Conservation (phyloP, 148 eudicot genomes). For the Amaranthus hypochondriacus region DNA sequence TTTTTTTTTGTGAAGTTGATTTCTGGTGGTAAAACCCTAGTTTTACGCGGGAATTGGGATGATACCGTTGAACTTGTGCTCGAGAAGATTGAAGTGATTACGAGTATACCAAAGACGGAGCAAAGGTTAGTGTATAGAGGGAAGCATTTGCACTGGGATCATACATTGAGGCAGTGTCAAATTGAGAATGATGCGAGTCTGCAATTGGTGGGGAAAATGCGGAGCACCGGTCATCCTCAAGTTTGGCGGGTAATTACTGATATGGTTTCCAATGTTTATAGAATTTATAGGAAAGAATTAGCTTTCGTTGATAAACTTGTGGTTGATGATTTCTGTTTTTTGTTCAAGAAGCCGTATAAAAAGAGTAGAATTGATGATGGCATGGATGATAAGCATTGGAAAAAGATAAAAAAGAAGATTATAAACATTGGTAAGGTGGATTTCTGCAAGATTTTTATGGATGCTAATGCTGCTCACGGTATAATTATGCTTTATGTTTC, state of each 20-base stretch:
- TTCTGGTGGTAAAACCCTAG: constrained; percentile 37
- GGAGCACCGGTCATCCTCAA: constrained; percentile 55
- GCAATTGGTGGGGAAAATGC: constrained; percentile 54
- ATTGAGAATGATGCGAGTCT: constrained; percentile 47
- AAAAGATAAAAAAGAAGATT: too few species aligned
- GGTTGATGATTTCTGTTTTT: too few species aligned
- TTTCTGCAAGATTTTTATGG: constrained; percentile 44
- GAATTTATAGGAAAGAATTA: constrained; percentile 32
- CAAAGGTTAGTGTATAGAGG: constrained; percentile 61
- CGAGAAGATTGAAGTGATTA: constrained; percentile 30
- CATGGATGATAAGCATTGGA: neutral
- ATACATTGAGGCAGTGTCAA: constrained; percentile 38
- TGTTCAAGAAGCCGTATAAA: neutral
- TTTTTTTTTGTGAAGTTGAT: constrained; percentile 63
- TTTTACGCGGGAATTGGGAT: constrained; percentile 28
- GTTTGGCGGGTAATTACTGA: constrained; percentile 53
- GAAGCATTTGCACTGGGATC: constrained; percentile 59
- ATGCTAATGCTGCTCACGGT: constrained; percentile 45
- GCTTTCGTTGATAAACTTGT: neutral
- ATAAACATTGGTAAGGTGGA: constrained; percentile 12
- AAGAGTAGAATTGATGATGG: neutral
- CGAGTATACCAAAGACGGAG: constrained; percentile 42
- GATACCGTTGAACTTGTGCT: constrained; percentile 52
- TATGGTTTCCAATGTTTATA: constrained; percentile 30
- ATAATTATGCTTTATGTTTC: constrained; percentile 67